These are phyloP conservation scores for Crotalaria pallida DNA, from an alignment of 306 rosid genomes.

Conservation along the genomic window DNA sequence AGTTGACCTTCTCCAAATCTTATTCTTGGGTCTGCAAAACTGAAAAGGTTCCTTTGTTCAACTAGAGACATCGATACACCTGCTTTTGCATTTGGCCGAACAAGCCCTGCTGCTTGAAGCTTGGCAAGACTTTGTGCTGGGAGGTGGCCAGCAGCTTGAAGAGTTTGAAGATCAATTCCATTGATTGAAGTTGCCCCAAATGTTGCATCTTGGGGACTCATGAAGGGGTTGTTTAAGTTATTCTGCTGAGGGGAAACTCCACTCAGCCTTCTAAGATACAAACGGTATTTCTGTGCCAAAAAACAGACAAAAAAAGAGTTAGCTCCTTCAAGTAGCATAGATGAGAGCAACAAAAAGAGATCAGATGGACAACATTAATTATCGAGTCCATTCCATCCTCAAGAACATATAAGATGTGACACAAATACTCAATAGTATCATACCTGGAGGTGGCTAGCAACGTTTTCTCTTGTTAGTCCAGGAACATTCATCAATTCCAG, in stretches of 20 bases:
- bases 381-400: not conserved
- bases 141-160: constrained; percentile 65
- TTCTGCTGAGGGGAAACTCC: constrained; percentile 73
- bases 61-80: constrained; percentile 49
- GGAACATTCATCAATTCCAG: constrained; percentile 98
- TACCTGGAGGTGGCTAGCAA: constrained; percentile 99
- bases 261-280: constrained; percentile 87
- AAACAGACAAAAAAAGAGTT: constrained; percentile 11
- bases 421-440: not conserved
- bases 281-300: constrained; percentile 76
- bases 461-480: constrained; percentile 96
- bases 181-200: constrained; percentile 63
- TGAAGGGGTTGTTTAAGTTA: constrained; percentile 60
- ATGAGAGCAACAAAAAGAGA: not conserved
- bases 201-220: constrained; percentile 56
- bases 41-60: constrained; percentile 80
- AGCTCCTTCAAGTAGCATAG: not conserved
- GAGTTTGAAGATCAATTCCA: constrained; percentile 76
- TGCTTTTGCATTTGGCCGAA: constrained; percentile 52
- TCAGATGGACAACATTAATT: not conserved
- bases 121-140: constrained; percentile 79
- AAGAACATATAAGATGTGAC: not conserved
- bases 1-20: constrained; percentile 80
- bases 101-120: constrained; percentile 75
- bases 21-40: constrained; percentile 75